Conservation (phyloP, 495 filamentous ascomycete genomes). For the Hypoxylon fuscum region DNA sequence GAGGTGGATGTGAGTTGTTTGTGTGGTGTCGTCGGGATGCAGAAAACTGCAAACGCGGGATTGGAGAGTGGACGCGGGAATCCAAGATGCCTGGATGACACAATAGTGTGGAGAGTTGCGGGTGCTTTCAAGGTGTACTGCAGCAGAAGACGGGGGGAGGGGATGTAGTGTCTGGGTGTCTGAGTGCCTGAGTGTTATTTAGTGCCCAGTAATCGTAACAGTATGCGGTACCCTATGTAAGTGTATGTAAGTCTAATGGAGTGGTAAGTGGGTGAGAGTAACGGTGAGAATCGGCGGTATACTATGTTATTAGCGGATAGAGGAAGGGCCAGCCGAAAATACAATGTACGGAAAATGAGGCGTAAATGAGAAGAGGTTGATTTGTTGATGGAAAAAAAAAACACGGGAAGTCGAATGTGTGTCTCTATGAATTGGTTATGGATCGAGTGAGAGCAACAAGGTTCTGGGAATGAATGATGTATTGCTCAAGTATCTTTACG, state of each 20-base stretch:
- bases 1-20: conserved; percentile 25
- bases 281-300: conserved; percentile 7
- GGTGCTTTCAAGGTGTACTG: conserved; percentile 35
- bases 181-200: too few relatives aligned
- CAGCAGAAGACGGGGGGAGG: conserved; percentile 22
- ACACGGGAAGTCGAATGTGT: conserved; percentile 22
- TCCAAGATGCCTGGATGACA: conserved; percentile 34
- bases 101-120: conserved; percentile 41
- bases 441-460: neutral
- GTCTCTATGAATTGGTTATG: neutral
- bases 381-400: conserved; percentile 34
- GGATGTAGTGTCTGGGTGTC: too few relatives aligned
- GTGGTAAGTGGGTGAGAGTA: too few relatives aligned
- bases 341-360: conserved; percentile 14
- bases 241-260: too few relatives aligned
- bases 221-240: too few relatives aligned
- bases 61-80: conserved; percentile 40
- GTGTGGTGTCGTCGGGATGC: conserved; percentile 30
- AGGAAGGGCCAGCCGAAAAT: conserved; percentile 33
- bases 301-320: conserved; percentile 25
- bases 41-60: conserved; percentile 39
- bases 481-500: conserved; percentile 20
- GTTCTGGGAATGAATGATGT: too few relatives aligned
- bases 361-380: conserved; percentile 26
- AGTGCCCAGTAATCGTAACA: too few relatives aligned